phyloP scores from a whole-genome alignment of 768 basidiomycete species.

The Hygrocybe punicea region DNA sequence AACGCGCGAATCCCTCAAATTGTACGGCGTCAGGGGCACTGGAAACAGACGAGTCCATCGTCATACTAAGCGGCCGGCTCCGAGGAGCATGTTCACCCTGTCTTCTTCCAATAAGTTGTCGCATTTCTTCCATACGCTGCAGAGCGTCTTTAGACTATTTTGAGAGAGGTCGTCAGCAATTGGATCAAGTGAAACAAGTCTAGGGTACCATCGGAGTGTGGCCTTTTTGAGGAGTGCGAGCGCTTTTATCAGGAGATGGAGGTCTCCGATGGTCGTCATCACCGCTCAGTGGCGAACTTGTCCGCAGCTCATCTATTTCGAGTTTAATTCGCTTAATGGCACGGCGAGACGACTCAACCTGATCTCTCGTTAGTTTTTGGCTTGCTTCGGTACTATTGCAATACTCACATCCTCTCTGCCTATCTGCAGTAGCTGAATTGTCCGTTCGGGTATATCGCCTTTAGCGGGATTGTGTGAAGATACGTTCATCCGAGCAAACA shows the following conservation, averaged over 20 bases:
- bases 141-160: conserved; percentile 69
- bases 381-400: background rate
- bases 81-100: conserved; percentile 52
- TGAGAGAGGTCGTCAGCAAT: background rate
- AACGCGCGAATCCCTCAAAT: conserved; percentile 38
- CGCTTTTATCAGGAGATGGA: conserved; percentile 57
- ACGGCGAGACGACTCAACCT: conserved; percentile 72
- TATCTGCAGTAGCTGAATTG: conserved; percentile 49
- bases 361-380: conserved; percentile 3
- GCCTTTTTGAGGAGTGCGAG: background rate
- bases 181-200: background rate
- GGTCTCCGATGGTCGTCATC: conserved; percentile 43
- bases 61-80: conserved; percentile 42
- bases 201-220: background rate
- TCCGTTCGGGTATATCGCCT: conserved; percentile 41
- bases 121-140: conserved; percentile 81
- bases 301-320: conserved; percentile 53
- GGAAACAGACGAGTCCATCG: conserved; percentile 27
- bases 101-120: conserved; percentile 62
- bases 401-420: conserved; percentile 64
- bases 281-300: conserved; percentile 16
- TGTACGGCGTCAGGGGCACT: background rate
- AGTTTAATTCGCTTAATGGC: conserved; percentile 72
- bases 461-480: conserved; percentile 27
- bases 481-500: conserved; percentile 50